Conservation (phyloP, 1,284 basidiomycete genomes). For the Rhodotorula mucilaginosa region DNA sequence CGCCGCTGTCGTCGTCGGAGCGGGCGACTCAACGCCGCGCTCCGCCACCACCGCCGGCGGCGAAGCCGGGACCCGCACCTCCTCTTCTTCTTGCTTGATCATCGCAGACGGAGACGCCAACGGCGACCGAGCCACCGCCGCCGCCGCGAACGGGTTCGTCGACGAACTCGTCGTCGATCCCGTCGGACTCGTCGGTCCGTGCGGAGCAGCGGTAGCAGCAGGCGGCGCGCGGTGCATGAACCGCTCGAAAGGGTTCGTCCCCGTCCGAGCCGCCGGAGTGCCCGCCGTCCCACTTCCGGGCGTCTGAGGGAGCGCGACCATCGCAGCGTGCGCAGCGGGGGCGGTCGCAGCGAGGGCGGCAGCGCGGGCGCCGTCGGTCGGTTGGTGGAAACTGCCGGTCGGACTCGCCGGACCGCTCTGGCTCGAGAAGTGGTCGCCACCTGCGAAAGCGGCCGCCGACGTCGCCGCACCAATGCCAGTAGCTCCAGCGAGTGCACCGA, state of each 20-base stretch:
- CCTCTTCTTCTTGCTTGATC: not conserved
- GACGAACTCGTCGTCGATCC: not conserved
- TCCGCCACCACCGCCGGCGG: not conserved
- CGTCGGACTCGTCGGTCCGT: constrained; percentile 23
- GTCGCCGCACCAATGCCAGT: not conserved
- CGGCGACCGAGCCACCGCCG: not conserved
- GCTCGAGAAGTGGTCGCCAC: not conserved
- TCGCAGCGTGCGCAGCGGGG: constrained; percentile 55
- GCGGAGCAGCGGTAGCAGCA: constrained; percentile 22
- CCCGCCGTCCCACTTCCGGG: constrained; percentile 58
- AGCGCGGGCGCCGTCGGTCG: constrained; percentile 25
- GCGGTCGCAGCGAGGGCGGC: constrained; percentile 22
- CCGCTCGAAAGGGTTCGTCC: constrained; percentile 88
- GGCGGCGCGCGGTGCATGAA: constrained; percentile 50
- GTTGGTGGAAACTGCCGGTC: not conserved
- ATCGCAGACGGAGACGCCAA: not conserved
- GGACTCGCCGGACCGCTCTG: not conserved
- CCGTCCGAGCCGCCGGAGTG: constrained; percentile 52
- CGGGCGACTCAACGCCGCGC: not conserved
- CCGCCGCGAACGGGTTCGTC: constrained; percentile 24
- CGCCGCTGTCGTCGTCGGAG: no score
- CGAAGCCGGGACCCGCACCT: not conserved
- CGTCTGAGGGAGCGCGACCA: constrained; percentile 66
- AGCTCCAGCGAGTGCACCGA: not conserved
- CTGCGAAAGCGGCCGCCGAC: not conserved